Evolutionary conservation across 2,329 filamentous ascomycete genomes (phyloP).

Genomic region (Rachicladosporium sp.): DNA sequence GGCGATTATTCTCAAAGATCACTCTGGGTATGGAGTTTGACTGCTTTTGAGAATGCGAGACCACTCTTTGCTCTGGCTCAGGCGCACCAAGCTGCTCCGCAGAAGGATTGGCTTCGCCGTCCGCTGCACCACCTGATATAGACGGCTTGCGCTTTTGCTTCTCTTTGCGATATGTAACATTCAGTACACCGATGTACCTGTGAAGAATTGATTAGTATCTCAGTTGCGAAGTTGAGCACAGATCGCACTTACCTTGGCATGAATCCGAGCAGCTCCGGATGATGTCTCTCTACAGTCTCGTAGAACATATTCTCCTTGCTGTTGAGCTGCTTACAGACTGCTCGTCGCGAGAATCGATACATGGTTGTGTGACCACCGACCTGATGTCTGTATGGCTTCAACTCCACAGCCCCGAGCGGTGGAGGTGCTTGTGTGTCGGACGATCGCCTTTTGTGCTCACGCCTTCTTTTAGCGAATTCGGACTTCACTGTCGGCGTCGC

Average conservation of each 20-base stretch:
- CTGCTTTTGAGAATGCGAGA: slow-evolving; percentile 65
- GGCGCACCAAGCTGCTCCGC: slow-evolving; percentile 12
- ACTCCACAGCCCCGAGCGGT: slow-evolving; percentile 80
- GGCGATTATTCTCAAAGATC: slow-evolving; percentile 84
- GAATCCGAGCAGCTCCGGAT: slow-evolving; percentile 81
- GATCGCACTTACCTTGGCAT: slow-evolving; percentile 52
- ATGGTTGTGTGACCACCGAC: slow-evolving; percentile 94
- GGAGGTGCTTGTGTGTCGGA: slow-evolving; percentile 22
- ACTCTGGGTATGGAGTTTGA: slow-evolving; percentile 67
- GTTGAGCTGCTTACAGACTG: slow-evolving; percentile 96
- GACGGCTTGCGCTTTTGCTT: slow-evolving; percentile 37
- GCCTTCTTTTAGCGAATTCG: slow-evolving; percentile 19
- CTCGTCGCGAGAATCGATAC: slow-evolving; percentile 87
- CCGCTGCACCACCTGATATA: slow-evolving; percentile 6
- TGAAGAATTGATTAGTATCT: slow-evolving; percentile 12
- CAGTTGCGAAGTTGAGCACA: background rate
- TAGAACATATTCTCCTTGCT: slow-evolving; percentile 99
- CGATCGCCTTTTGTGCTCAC: slow-evolving; percentile 16
- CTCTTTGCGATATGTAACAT: slow-evolving; percentile 88
- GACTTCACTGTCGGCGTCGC: slow-evolving; percentile 25
- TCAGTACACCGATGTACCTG: slow-evolving; percentile 93
- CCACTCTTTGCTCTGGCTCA: slow-evolving; percentile 35
- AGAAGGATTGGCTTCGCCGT: slow-evolving; percentile 16
- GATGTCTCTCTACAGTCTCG: slow-evolving; percentile 82
- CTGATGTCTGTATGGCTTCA: slow-evolving; percentile 95